Evolutionary conservation across 2,329 filamentous ascomycete species (phyloP).

Genomic region (Botrytis pseudocinerea): DNA sequence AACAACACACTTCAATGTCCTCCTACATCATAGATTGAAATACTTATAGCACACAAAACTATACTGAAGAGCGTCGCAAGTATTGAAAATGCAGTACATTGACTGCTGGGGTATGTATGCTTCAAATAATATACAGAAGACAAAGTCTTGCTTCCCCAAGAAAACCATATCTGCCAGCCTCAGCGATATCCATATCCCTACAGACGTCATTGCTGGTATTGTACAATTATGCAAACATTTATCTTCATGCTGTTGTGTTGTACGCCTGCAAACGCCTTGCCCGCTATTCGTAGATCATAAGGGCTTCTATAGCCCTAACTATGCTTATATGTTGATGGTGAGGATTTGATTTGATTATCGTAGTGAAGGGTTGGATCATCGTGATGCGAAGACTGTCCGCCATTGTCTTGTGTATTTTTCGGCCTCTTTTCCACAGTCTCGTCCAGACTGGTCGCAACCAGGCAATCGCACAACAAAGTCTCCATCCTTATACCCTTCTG

Average conservation of each 20-base stretch:
- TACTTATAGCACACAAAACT: background rate
- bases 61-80: slow-evolving; percentile 6
- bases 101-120: slow-evolving; percentile 36
- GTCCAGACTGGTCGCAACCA: slow-evolving; percentile 59
- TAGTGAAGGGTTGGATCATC: slow-evolving; percentile 26
- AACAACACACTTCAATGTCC: background rate
- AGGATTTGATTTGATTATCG: slow-evolving; percentile 26
- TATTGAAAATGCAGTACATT: slow-evolving; percentile 29
- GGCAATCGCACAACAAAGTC: slow-evolving; percentile 82
- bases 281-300: slow-evolving; percentile 37
- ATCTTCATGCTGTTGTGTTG: slow-evolving; percentile 28
- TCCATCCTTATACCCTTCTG: slow-evolving; percentile 74
- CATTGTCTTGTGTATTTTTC: slow-evolving; percentile 41
- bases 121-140: slow-evolving; percentile 36
- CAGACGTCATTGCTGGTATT: slow-evolving; percentile 31
- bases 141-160: slow-evolving; percentile 28
- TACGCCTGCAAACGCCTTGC: slow-evolving; percentile 37
- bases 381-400: slow-evolving; percentile 38
- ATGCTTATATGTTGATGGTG: slow-evolving; percentile 25
- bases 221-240: slow-evolving; percentile 35
- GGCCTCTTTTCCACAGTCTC: slow-evolving; percentile 73
- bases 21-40: background rate
- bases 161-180: slow-evolving; percentile 36
- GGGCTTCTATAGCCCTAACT: slow-evolving; percentile 26
- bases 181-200: slow-evolving; percentile 32